Percentiles rank a stretch among this genome's conserved stretches.
phyloP scores from a whole-genome alignment of 257 asterid genomes.

The Penstemon newberryi region DNA sequence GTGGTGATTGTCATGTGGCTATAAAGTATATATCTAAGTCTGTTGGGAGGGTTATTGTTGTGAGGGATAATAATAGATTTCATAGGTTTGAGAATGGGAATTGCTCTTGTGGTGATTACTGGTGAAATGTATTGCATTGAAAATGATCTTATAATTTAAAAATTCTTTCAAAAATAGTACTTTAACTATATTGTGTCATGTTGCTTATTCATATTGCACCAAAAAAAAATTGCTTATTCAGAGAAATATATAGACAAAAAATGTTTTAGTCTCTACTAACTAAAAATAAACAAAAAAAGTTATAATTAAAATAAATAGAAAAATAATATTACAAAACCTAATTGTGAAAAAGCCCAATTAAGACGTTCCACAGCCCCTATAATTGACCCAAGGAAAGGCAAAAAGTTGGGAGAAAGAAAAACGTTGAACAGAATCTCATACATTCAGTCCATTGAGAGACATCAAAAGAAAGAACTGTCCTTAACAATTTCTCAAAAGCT shows the following conservation, averaged over 20 bases:
- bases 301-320: no score
- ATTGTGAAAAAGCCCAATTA: no score
- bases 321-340: no score
- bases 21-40: constrained; percentile 70
- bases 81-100: constrained; percentile 69
- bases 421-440: background rate
- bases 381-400: background rate
- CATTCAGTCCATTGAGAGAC: background rate
- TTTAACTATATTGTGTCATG: no score
- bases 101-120: constrained; percentile 89
- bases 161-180: no score
- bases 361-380: background rate
- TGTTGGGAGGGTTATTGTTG: constrained; percentile 57
- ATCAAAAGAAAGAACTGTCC: constrained; percentile 29
- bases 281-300: no score
- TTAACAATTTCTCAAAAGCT: constrained; percentile 46
- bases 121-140: constrained; percentile 35
- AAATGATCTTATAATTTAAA: no score
- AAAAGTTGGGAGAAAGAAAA: background rate
- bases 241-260: no score
- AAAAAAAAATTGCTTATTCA: no score
- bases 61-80: constrained; percentile 83
- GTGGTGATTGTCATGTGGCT: constrained; percentile 86
- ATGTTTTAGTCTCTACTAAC: no score
- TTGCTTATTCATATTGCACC: no score